Evolutionary conservation across 805 yeast species (phyloP), one percentile per base, ranked within the genome.

Genomic region (Yamadazyma sp.): DNA sequence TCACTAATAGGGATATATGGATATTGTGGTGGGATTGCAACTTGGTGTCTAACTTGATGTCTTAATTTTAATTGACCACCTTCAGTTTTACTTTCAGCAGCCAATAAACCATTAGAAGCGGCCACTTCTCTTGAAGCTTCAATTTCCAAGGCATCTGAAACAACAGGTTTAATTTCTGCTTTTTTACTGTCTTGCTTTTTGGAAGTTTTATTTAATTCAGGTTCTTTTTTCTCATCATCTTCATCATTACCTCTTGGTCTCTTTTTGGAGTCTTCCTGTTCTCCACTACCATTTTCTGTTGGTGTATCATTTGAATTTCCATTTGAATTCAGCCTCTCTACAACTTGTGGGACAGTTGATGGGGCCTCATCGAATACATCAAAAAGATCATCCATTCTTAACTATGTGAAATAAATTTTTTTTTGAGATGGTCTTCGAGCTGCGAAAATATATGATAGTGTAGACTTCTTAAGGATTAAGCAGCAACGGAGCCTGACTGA

Each of bases 21-120:
- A 55, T 81, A 93, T 41, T 83, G 83, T 4, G 95, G 94, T 1
- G 98, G 98, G 16, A 91, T 73, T 1, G 98, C 97, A 8, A 91
- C 98, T 61, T 91, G 97, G 65, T 91, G 98, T 59, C 98, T 82
- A 37, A 91, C 96, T 61, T 87, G 96, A 67, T 91, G 98, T 39
- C 80, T 79, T 45, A 88, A 68, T 56, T 83, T 81, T 40, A 88
- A 80, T 38, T 62, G 61, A 7, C 62, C 58, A 12, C 56, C 65
- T 1, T 58, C 49, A n/a, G n/a, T 15, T 4, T 20, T 23, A 13
- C 15, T 27, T 1, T 35, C 26, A 3, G 32, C 10, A 9, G 38
- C 32, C 49, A 79, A 54, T 23, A 87, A 65, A 5, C 95, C 95
- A 21, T 75, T 75, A 0, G 94, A 83, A 1, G 84, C 86, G n/a